phyloP scores from a whole-genome alignment of 2,329 filamentous ascomycete genomes.

The Botrytis medusae region DNA sequence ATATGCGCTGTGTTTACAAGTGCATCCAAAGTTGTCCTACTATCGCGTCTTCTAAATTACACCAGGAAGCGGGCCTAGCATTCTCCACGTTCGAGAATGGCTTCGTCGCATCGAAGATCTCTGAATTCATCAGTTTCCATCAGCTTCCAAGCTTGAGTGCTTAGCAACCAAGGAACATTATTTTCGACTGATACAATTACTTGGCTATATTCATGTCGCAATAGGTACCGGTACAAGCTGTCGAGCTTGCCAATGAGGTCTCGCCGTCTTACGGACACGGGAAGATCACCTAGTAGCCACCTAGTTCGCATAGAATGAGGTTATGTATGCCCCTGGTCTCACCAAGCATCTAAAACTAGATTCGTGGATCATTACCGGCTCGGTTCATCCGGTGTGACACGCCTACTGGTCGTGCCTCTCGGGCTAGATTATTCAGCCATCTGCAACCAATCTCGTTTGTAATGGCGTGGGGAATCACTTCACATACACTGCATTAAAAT shows the following conservation, averaged over 20 bases:
- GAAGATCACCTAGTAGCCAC: not conserved
- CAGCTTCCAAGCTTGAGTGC: not conserved
- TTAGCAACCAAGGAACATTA: not conserved
- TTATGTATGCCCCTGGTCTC: not conserved
- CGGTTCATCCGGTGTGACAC: slow-evolving; percentile 1
- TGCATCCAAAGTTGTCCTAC: not conserved
- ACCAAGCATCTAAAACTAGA: slow-evolving; percentile 1
- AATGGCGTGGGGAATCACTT: slow-evolving; percentile 4
- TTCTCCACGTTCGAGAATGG: not conserved
- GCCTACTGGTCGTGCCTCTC: not conserved
- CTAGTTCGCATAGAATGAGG: not conserved
- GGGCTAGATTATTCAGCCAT: slow-evolving; percentile 9
- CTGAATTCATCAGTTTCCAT: not conserved
- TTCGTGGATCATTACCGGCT: slow-evolving; percentile 1
- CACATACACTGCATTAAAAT: not conserved
- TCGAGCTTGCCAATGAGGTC: slow-evolving; percentile 1
- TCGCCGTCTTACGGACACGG: not conserved
- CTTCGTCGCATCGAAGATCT: not conserved
- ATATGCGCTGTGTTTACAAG: not conserved
- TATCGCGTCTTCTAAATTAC: not conserved
- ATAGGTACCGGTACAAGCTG: not conserved
- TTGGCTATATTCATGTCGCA: not conserved
- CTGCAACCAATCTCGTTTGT: slow-evolving; percentile 6
- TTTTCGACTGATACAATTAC: not conserved
- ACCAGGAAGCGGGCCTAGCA: slow-evolving; percentile 4